Evolutionary conservation across 352 stramenopile genomes (phyloP), one percentile per base, ranked within the genome.

Genomic region (Pythium aquatile): DNA sequence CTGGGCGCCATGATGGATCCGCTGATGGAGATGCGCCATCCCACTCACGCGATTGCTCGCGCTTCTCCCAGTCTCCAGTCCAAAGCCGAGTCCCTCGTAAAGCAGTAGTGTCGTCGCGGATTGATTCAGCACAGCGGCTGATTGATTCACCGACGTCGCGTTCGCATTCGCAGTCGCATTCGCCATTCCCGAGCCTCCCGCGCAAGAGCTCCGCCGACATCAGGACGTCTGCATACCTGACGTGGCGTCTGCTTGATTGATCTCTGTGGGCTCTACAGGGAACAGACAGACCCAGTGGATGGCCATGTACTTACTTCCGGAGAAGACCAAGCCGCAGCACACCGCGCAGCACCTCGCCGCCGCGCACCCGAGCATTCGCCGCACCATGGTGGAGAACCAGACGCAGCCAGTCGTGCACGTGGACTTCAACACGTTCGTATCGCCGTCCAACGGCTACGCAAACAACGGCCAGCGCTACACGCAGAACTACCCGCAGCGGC

Each of bases 391-490:
- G n/a, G 26, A 55, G 30, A 33, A 33, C 17, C 61, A 47, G 48
- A 42, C 39, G 42, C 49, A 56, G 49, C 63, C 55, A 20, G 40
- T 61, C 37, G 55, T 69, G 26, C 56, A 69, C 33, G 63, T 63
- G 49, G 64, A 63, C 51, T 70, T 70, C 17, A 63, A 39, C 53
- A 55, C 51, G 57, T 70, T 66, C 32, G 42, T 42, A 2, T 66
- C 64, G 52, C 64, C 64, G 30, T 30, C 28, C 4, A 28, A 49
- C 42, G 42, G 42, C 42, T 29, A 49, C n/a, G 16, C 42, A 2
- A 20, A 5, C n/a, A 29, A 49, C 42, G 14, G 3, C 20, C 29
- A 32, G 20, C 47, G 17, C 29, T 10, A 58, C 32, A 16, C 16
- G 37, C 37, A 44, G 28, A 2, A 33, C 30, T 30, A 40, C 11